Evolutionary conservation across 495 filamentous ascomycete species (phyloP).

Genomic region (Podospora sp.): DNA sequence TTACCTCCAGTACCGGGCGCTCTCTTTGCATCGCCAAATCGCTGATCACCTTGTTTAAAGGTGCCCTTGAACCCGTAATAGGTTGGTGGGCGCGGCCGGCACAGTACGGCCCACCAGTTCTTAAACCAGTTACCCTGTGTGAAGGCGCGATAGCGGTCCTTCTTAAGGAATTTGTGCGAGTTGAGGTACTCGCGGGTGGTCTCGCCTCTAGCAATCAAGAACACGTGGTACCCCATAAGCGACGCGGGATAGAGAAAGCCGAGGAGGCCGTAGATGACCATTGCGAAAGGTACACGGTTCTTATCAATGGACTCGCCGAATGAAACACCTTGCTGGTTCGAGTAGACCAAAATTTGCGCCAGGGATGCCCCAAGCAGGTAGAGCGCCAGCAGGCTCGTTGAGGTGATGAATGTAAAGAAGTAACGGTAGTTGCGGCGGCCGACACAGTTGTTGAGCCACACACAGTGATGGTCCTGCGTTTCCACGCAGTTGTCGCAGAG

Average conservation of each 20-base stretch:
- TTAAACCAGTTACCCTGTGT: slow-evolving; percentile 73
- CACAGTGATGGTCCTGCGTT: slow-evolving; percentile 97
- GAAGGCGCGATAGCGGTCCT: slow-evolving; percentile 89
- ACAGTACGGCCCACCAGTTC: slow-evolving; percentile 82
- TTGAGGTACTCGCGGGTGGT: slow-evolving; percentile 96
- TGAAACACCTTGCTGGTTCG: slow-evolving; percentile 56
- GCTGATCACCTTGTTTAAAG: slow-evolving; percentile 82
- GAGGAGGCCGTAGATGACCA: slow-evolving; percentile 81
- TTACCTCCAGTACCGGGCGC: neutral
- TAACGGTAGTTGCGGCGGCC: slow-evolving; percentile 97
- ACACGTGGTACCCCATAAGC: slow-evolving; percentile 84
- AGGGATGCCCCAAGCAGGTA: slow-evolving; percentile 76
- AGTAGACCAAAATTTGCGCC: slow-evolving; percentile 77
- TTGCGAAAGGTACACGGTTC: slow-evolving; percentile 81
- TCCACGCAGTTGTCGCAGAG: slow-evolving; percentile 97
- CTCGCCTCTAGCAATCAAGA: slow-evolving; percentile 85
- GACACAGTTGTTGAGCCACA: slow-evolving; percentile 99
- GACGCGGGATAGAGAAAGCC: slow-evolving; percentile 80
- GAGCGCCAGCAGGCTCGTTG: slow-evolving; percentile 71
- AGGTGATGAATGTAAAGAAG: slow-evolving; percentile 87
- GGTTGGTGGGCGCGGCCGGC: slow-evolving; percentile 81
- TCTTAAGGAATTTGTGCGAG: slow-evolving; percentile 88
- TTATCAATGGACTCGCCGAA: slow-evolving; percentile 68
- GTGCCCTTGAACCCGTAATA: slow-evolving; percentile 83
- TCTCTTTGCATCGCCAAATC: slow-evolving; percentile 55